Conservation (phyloP, 805 yeast species). For the Zygotorulaspora florentina region DNA sequence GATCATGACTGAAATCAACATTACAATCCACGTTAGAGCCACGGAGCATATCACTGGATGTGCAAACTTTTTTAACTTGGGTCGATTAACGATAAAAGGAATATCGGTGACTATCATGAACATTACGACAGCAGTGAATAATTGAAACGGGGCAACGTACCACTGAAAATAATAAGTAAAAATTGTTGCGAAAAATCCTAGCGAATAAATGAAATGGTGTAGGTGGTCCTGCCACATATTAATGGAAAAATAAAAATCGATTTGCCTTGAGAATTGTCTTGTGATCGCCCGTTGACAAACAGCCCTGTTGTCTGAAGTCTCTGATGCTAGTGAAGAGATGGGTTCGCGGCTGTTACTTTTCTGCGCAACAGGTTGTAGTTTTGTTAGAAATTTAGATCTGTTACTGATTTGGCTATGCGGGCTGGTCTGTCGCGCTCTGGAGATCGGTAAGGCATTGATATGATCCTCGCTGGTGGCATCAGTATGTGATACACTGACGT, state of each 20-base stretch:
- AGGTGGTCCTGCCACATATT: constrained; percentile 23
- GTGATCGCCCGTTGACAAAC: constrained; percentile 22
- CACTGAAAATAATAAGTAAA: constrained; percentile 30
- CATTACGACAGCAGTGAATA: constrained; percentile 54
- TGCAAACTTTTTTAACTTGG: constrained; percentile 45
- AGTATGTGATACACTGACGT: too few relatives aligned
- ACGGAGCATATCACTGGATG: constrained; percentile 74
- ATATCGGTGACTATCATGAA: constrained; percentile 46
- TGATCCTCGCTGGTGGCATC: neutral
- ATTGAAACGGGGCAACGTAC: constrained; percentile 58
- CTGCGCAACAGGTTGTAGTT: constrained; percentile 5
- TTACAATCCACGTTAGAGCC: constrained; percentile 56
- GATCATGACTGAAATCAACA: constrained; percentile 57
- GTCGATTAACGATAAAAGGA: constrained; percentile 44
- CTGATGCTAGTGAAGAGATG: constrained; percentile 5
- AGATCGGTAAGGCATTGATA: neutral
- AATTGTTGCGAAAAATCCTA: constrained; percentile 20
- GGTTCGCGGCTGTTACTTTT: constrained; percentile 4
- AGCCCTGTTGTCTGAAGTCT: constrained; percentile 8
- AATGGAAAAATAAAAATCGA: constrained; percentile 15
- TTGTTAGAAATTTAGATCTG: neutral
- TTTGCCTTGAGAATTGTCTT: constrained; percentile 15
- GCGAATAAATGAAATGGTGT: constrained; percentile 19
- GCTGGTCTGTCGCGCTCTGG: neutral
- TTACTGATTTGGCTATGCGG: neutral